A percentile compares a stretch with the other conserved stretches of the same genome.
Evolutionary conservation across 495 filamentous ascomycete species (phyloP).

Genomic region (Tricharina praecox): DNA sequence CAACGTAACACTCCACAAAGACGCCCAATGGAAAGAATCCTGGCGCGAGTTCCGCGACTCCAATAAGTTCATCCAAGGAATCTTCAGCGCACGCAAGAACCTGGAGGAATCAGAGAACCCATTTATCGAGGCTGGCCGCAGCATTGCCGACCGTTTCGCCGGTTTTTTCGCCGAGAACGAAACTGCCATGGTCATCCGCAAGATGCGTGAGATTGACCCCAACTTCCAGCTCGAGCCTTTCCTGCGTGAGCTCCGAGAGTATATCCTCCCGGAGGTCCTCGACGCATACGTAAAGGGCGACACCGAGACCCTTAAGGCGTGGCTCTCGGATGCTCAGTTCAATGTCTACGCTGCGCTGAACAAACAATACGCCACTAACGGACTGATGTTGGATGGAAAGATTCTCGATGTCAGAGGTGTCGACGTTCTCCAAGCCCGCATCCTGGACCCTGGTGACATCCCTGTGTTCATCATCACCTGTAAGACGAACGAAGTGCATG

Average conservation of each 20-base stretch:
- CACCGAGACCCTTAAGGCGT: conserved; percentile 71
- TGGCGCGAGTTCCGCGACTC: conserved; percentile 85
- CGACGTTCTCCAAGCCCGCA: conserved; percentile 70
- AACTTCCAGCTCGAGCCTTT: conserved; percentile 88
- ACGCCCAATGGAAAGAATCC: conserved; percentile 86
- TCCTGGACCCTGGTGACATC: conserved; percentile 92
- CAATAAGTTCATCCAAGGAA: conserved; percentile 68
- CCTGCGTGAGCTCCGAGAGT: conserved; percentile 85
- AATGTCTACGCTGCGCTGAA: conserved; percentile 85
- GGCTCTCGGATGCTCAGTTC: conserved; percentile 89
- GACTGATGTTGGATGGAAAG: conserved; percentile 80
- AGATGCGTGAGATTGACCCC: conserved; percentile 92
- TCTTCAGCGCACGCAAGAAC: conserved; percentile 64
- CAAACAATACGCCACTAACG: conserved; percentile 83
- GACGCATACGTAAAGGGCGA: conserved; percentile 98
- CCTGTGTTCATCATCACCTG: conserved; percentile 95
- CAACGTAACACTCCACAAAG: conserved; percentile 89
- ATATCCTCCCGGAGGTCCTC: conserved; percentile 91
- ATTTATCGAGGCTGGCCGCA: conserved; percentile 76
- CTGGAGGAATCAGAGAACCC: conserved; percentile 97
- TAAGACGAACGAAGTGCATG: conserved; percentile 93
- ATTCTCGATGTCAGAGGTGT: conserved; percentile 91
- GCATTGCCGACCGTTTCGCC: conserved; percentile 78
- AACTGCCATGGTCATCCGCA: conserved; percentile 90
- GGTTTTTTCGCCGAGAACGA: conserved; percentile 98